These are phyloP conservation scores for Cercospora canescens DNA, from an alignment of 2,329 filamentous ascomycete species.

Conservation along the genomic window DNA sequence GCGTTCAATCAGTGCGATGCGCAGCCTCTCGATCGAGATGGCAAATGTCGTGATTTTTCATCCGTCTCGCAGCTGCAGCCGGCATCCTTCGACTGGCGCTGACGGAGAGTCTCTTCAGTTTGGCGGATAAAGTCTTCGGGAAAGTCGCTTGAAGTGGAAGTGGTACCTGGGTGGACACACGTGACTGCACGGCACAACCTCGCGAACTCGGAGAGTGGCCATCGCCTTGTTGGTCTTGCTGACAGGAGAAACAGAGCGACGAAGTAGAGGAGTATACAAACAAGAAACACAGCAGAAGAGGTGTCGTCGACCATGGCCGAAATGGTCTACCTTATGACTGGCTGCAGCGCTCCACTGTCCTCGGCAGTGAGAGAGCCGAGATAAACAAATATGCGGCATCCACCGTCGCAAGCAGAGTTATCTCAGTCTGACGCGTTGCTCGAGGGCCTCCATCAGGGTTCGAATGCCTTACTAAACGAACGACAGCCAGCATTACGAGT, in stretches of 20 bases:
- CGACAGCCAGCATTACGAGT: background rate
- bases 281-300: background rate
- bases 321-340: background rate
- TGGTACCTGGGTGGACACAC: background rate
- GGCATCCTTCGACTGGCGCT: background rate
- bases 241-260: background rate
- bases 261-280: background rate
- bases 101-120: too few species aligned
- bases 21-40: background rate
- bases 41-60: conserved; percentile 1
- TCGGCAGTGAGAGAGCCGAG: background rate
- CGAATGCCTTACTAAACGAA: background rate
- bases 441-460: background rate
- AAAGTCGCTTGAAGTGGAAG: background rate
- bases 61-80: background rate
- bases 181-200: background rate
- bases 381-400: background rate
- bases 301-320: background rate
- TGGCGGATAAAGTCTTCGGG: background rate
- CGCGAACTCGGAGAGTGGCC: background rate
- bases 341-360: background rate
- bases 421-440: background rate
- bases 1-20: background rate
- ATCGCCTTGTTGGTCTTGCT: background rate
- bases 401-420: background rate